Percentiles rank a stretch among this genome's conserved stretches.
Conservation (phyloP, 2,329 filamentous ascomycete species). For the Nothopassalora personata region DNA sequence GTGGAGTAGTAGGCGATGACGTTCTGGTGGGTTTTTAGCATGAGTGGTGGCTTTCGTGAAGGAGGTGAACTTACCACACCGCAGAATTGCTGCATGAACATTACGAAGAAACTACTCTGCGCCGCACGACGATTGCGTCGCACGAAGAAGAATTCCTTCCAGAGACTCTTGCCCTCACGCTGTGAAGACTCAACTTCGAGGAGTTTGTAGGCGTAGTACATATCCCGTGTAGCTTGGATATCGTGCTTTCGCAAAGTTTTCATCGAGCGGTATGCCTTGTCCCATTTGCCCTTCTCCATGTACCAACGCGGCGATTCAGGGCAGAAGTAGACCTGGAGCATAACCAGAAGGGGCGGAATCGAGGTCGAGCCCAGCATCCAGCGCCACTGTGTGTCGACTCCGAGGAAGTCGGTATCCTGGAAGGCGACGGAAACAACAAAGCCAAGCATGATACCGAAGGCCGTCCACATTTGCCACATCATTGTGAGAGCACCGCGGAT, state of each 20-base stretch:
- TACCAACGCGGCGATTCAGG: conserved; percentile 26
- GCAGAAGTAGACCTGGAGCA: conserved; percentile 47
- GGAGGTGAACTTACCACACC: conserved; percentile 15
- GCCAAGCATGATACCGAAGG: conserved; percentile 62
- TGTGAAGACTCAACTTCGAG: conserved; percentile 19
- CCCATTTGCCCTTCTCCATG: conserved; percentile 21
- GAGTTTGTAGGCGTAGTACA: conserved; percentile 26
- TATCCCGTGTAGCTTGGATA: conserved; percentile 29
- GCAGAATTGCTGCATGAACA: conserved; percentile 31
- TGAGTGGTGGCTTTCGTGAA: conserved; percentile 12
- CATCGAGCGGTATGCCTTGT: conserved; percentile 42
- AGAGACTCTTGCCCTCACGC: conserved; percentile 9
- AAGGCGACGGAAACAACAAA: conserved; percentile 52
- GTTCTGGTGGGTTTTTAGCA: not conserved
- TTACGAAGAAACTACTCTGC: conserved; percentile 29
- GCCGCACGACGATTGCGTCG: conserved; percentile 43
- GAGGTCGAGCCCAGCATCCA: conserved; percentile 59
- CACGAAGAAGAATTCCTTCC: conserved; percentile 38
- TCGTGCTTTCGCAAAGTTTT: conserved; percentile 27
- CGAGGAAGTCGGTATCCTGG: conserved; percentile 50
- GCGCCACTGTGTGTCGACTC: conserved; percentile 46
- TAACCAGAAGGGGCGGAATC: conserved; percentile 58
- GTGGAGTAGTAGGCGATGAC: conserved; percentile 35
- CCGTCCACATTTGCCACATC: conserved; percentile 36
- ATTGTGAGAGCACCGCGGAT: conserved; percentile 40